These are phyloP conservation scores for Eucalyptus polyanthemos DNA, from an alignment of 345 rosid species.

Conservation along the genomic window DNA sequence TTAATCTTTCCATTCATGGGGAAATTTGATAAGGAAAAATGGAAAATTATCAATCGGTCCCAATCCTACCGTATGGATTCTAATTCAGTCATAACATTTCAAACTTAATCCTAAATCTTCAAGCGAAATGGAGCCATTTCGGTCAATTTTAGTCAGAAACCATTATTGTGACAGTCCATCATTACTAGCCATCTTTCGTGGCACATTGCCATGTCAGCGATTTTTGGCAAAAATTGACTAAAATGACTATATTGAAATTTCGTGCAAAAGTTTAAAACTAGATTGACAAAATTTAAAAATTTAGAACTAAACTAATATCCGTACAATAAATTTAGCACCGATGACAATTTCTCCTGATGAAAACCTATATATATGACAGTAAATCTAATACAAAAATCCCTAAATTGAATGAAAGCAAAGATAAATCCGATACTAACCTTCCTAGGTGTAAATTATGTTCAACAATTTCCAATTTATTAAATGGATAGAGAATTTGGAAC, in stretches of 20 bases:
- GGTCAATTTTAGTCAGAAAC: background rate
- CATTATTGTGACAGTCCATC: accelerated
- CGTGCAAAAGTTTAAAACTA: too few species aligned
- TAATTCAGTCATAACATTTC: too few species aligned
- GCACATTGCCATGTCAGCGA: accelerated
- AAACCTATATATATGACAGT: too few species aligned
- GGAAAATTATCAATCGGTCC: background rate
- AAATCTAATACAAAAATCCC: background rate
- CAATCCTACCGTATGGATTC: background rate
- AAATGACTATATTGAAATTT: too few species aligned
- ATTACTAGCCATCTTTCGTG: background rate
- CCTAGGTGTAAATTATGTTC: background rate
- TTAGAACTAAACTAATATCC: too few species aligned
- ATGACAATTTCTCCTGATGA: too few species aligned
- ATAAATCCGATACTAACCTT: background rate
- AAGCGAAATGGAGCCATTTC: too few species aligned
- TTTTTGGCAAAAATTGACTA: too few species aligned
- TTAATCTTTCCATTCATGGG: background rate
- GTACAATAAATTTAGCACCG: background rate
- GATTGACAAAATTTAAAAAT: too few species aligned
- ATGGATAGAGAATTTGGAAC: background rate
- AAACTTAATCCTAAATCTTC: too few species aligned
- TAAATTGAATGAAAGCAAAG: background rate
- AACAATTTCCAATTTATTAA: background rate
- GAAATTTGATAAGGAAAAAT: accelerated